Evolutionary conservation across 345 rosid species (phyloP).

Genomic region (Raphanus sativus): DNA sequence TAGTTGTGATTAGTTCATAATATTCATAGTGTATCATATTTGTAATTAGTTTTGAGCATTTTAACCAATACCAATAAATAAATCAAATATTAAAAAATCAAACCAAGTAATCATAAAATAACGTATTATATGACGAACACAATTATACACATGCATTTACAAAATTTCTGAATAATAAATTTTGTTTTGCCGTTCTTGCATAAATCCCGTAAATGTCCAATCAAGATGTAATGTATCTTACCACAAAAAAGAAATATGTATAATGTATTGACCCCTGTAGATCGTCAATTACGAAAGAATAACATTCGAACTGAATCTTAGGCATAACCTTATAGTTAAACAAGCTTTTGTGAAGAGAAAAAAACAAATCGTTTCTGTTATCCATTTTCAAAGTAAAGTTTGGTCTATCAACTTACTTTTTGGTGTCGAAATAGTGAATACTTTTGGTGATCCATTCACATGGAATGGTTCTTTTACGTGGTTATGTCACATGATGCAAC

Average conservation of each 20-base stretch:
- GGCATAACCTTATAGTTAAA: neutral
- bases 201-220: neutral
- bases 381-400: constrained; percentile 29
- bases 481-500: constrained; percentile 30
- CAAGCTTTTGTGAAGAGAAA: neutral
- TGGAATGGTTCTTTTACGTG: constrained; percentile 29
- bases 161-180: neutral
- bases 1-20: too few species aligned
- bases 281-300: constrained; percentile 2
- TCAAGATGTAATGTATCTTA: neutral
- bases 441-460: constrained; percentile 20
- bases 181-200: neutral
- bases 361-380: neutral
- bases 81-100: too few species aligned
- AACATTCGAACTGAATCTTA: neutral
- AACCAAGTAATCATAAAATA: neutral
- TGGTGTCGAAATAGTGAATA: constrained; percentile 3
- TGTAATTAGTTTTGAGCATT: too few species aligned
- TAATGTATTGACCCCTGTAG: neutral
- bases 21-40: too few species aligned
- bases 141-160: neutral
- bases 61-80: too few species aligned
- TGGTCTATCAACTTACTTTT: constrained; percentile 21
- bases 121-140: neutral
- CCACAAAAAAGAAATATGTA: neutral